phyloP scores from a whole-genome alignment of 495 filamentous ascomycete species.

The Achaetomiella virescens region DNA sequence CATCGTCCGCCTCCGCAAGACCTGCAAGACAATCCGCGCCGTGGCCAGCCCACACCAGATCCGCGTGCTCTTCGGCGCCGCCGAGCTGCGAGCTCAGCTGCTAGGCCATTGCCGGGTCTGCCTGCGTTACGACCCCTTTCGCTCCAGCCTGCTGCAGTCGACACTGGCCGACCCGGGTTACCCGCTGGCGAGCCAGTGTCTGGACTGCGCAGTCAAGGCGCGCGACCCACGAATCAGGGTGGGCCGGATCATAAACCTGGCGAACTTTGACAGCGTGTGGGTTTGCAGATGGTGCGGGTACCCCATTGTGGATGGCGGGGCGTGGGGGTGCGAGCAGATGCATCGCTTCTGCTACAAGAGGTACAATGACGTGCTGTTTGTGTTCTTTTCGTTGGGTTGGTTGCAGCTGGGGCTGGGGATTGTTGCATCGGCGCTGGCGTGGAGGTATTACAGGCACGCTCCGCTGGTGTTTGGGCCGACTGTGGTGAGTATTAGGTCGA shows the following conservation, averaged over 20 bases:
- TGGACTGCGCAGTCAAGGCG: slow-evolving; percentile 20
- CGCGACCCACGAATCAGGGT: slow-evolving; percentile 19
- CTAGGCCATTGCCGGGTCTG: slow-evolving; percentile 25
- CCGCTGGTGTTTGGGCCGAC: slow-evolving; percentile 24
- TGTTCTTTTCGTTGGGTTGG: slow-evolving; percentile 24
- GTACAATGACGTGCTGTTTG: slow-evolving; percentile 21
- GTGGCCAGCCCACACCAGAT: slow-evolving; percentile 19
- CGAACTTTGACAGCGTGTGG: slow-evolving; percentile 15
- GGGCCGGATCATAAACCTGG: slow-evolving; percentile 21
- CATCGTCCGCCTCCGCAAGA: slow-evolving; percentile 27
- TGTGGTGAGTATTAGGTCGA: slow-evolving; percentile 18
- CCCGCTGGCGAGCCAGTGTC: slow-evolving; percentile 22
- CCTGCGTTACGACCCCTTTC: slow-evolving; percentile 17
- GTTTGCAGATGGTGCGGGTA: slow-evolving; percentile 29
- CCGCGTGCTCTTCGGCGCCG: slow-evolving; percentile 18
- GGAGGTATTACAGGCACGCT: slow-evolving; percentile 21
- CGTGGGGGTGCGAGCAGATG: slow-evolving; percentile 22
- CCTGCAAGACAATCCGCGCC: slow-evolving; percentile 25
- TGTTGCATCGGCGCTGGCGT: slow-evolving; percentile 18
- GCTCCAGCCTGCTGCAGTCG: slow-evolving; percentile 16
- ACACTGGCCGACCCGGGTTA: slow-evolving; percentile 15
- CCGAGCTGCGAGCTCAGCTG: slow-evolving; percentile 13
- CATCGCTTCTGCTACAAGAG: slow-evolving; percentile 23
- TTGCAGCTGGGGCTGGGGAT: slow-evolving; percentile 25
- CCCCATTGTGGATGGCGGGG: slow-evolving; percentile 16